Percentiles rank a stretch among this genome's conserved stretches.
Conservation (phyloP, 2,329 filamentous ascomycete genomes). For the Dactylellina haptotyla region DNA sequence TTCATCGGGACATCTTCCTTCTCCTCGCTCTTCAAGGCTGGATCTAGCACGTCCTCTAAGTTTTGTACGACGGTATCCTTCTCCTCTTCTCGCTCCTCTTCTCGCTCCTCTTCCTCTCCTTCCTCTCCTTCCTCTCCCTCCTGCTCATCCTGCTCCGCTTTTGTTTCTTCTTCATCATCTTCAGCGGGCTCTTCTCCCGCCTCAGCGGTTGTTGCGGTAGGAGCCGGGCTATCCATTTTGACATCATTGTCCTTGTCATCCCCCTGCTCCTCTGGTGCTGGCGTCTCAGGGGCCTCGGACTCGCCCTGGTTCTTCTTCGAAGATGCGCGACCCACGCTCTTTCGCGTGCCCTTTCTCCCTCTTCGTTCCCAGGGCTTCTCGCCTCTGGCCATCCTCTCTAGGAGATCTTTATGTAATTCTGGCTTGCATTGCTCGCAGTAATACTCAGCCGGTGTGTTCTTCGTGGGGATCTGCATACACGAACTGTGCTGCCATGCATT, state of each 20-base stretch:
- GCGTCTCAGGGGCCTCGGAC: constrained; percentile 49
- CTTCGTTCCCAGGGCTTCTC: constrained; percentile 88
- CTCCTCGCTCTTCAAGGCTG: constrained; percentile 22
- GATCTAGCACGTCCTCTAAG: constrained; percentile 36
- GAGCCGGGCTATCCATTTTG: constrained; percentile 52
- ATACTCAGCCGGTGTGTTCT: constrained; percentile 83
- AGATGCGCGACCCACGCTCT: constrained; percentile 59
- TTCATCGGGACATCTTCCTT: constrained; percentile 31
- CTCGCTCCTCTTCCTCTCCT: constrained; percentile 32
- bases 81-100: neutral
- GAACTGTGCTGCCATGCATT: constrained; percentile 97
- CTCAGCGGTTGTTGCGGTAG: constrained; percentile 39
- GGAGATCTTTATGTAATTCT: constrained; percentile 80
- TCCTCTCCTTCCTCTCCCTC: too few relatives aligned
- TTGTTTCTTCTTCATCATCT: constrained; percentile 40
- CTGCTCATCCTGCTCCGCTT: constrained; percentile 1
- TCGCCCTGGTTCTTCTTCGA: constrained; percentile 56
- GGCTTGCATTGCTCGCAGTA: constrained; percentile 92
- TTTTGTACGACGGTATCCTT: constrained; percentile 22
- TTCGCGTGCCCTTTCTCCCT: constrained; percentile 70
- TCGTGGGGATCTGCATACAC: constrained; percentile 81
- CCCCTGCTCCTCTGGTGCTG: constrained; percentile 18
- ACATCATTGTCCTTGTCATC: constrained; percentile 54
- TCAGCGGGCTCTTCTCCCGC: too few relatives aligned
- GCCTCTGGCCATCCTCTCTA: constrained; percentile 80